These are phyloP conservation scores for Rhododendron henanense DNA, from an alignment of 148 eudicot genomes.

Conservation along the genomic window DNA sequence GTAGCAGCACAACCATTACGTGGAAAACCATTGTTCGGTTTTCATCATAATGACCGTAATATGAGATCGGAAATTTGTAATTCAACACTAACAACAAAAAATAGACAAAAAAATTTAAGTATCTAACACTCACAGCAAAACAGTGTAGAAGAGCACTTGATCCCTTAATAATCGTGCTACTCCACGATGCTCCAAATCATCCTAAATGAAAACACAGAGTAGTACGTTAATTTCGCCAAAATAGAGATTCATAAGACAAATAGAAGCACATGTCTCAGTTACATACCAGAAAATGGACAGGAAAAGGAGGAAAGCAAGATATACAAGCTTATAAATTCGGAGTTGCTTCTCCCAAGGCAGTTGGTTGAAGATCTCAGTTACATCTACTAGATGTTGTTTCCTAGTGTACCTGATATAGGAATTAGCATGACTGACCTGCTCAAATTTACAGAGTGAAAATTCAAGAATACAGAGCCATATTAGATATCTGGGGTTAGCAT, in stretches of 20 bases:
- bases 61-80: neutral
- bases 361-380: conserved; percentile 54
- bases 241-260: neutral
- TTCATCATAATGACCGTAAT: neutral
- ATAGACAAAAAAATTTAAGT: neutral
- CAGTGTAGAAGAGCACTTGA: neutral
- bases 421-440: neutral
- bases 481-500: neutral
- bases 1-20: neutral
- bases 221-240: conserved; percentile 9
- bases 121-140: conserved; percentile 5
- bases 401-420: conserved; percentile 28
- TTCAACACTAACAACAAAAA: neutral
- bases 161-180: neutral
- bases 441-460: neutral
- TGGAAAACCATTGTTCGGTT: neutral
- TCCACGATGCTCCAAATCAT: conserved; percentile 49
- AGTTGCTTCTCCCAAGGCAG: conserved; percentile 38
- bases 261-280: neutral
- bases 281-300: conserved; percentile 42
- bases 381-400: conserved; percentile 39
- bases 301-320: conserved; percentile 26
- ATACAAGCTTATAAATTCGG: conserved; percentile 39
- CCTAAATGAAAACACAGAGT: conserved; percentile 23
- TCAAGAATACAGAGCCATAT: neutral